Base-by-base conservation (phyloP, 1,284 basidiomycete species). In the Sanghuangporus sanghuang region DNA sequence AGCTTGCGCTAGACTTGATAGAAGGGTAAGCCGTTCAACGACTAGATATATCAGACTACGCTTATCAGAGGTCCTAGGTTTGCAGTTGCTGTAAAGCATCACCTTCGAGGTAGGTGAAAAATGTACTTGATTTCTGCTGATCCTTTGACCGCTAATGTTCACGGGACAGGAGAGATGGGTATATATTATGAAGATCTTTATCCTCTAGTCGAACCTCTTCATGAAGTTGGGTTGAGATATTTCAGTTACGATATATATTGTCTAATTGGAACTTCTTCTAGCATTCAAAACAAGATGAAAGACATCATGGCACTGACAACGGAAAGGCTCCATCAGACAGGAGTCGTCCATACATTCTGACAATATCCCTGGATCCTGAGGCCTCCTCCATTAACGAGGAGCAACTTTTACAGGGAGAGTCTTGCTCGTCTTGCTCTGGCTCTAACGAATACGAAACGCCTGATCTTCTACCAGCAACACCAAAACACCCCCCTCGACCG, bases 101-200 rank as follows among this genome's bases (percentile, higher is more conserved):
- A 87, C 70, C 72, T 88, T 32, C 77, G 86, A 69, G 82, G 83
- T 80, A 64, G 39, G 69, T 50, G 23, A 23, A 16, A 12, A 16
- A 27, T 40, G 48, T 2, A 36, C 46, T 46, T 49, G 50, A 16
- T 39, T 18, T 11, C 36, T 46, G 35, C 18, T 27, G 11, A n/a
- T n/a, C 14, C 14, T 32, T 40, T 18, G 42, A 36, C 6, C 9
- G 14, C 7, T 11, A 3, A 8, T 44, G 32, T 50, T 52, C 27
- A 6, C 39, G 38, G 50, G 39, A 3, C 58, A 77, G 77, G 82
- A 1, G 85, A 85, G 71, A 71, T 77, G 21, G 83, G 84, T 0
- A 84, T 85, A 21, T 84, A 84, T 64, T 85, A 83, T 64, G 80
- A 85, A 64, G 85, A 86, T 67, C 72, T 86, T 1, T 85, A 85